Evolutionary conservation across 1,284 basidiomycete genomes (phyloP).

Genomic region (Cutaneotrichosporon cyanovorans): DNA sequence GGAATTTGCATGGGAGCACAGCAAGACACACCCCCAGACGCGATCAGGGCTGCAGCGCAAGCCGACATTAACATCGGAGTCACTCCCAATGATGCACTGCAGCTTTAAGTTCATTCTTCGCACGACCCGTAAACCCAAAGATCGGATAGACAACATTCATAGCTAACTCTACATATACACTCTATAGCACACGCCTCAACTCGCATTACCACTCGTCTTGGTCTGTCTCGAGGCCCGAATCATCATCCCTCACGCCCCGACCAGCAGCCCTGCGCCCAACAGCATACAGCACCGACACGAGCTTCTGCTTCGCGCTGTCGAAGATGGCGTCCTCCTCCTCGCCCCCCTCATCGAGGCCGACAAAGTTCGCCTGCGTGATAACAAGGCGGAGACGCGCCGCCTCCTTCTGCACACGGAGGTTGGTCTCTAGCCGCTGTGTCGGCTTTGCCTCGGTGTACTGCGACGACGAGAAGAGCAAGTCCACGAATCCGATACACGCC

Average conservation of each 20-base stretch:
- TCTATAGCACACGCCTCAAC: too few relatives aligned
- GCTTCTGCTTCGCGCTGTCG: constrained; percentile 33
- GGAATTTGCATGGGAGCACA: too few relatives aligned
- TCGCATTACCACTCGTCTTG: constrained; percentile 22
- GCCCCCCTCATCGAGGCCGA: constrained; percentile 25
- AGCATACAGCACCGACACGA: constrained; percentile 34
- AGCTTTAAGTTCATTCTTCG: too few relatives aligned
- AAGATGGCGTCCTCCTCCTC: constrained; percentile 19
- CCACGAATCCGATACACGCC: constrained; percentile 41
- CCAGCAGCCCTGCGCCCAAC: constrained; percentile 37
- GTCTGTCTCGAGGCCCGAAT: constrained; percentile 41
- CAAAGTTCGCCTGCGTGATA: constrained; percentile 37
- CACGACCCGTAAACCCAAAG: too few relatives aligned
- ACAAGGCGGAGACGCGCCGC: constrained; percentile 33
- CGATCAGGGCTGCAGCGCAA: too few relatives aligned
- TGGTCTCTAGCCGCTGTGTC: constrained; percentile 21
- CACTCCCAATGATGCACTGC: too few relatives aligned
- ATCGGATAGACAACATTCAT: too few relatives aligned
- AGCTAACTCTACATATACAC: too few relatives aligned
- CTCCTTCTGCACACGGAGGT: constrained; percentile 28
- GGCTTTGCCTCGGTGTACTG: constrained; percentile 9
- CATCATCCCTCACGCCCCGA: constrained; percentile 29
- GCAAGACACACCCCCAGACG: too few relatives aligned
- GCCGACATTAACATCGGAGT: too few relatives aligned
- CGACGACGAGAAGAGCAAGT: constrained; percentile 30